A percentile compares a stretch with the other conserved stretches of the same genome.
Evolutionary conservation across 768 basidiomycete genomes (phyloP).

Genomic region (Fomitopsis serialis): DNA sequence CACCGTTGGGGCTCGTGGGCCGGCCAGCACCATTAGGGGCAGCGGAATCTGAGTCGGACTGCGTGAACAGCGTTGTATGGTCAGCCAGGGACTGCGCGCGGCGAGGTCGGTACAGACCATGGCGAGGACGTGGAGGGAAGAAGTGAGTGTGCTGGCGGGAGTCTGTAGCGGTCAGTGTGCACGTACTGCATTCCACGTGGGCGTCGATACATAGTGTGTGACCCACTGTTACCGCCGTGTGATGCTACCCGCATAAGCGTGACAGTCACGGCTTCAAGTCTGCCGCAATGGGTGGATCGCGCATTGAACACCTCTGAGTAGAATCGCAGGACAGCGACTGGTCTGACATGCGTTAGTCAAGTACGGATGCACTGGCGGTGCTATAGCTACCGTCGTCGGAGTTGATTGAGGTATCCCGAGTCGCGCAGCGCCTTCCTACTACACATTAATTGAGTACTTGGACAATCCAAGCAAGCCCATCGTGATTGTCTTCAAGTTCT

Average conservation of each 20-base stretch:
- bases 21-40: conserved; percentile 31
- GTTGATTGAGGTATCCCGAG: too few relatives aligned
- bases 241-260: conserved; percentile 6
- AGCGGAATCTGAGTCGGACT: conserved; percentile 79
- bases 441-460: too few relatives aligned
- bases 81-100: not conserved
- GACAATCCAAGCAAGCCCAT: too few relatives aligned
- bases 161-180: conserved; percentile 4
- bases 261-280: too few relatives aligned
- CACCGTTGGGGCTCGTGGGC: conserved; percentile 30
- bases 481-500: too few relatives aligned
- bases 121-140: conserved; percentile 12
- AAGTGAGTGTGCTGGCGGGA: conserved; percentile 22
- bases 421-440: too few relatives aligned
- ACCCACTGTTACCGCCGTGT: not conserved
- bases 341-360: too few relatives aligned
- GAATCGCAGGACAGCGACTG: too few relatives aligned
- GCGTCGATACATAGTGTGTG: conserved; percentile 1
- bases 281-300: too few relatives aligned
- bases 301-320: too few relatives aligned
- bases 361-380: too few relatives aligned
- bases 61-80: conserved; percentile 2
- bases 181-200: conserved; percentile 15
- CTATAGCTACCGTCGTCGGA: too few relatives aligned
- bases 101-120: conserved; percentile 27